Evolutionary conservation across 2,329 filamentous ascomycete species (phyloP).

Genomic region (Aspergillus sp.): DNA sequence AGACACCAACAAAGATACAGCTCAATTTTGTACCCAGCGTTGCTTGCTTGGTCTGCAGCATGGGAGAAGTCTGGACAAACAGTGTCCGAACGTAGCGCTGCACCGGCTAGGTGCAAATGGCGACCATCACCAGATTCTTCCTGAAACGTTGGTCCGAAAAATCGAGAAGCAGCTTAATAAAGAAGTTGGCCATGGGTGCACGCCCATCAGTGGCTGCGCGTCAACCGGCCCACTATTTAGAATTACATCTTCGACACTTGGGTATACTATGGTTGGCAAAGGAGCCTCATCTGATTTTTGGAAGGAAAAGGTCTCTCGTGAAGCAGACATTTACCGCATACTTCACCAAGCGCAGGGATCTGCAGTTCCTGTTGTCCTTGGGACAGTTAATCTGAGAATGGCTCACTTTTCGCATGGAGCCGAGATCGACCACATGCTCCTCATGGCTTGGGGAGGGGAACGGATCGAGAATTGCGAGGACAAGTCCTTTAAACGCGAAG

Average conservation of each 20-base stretch:
- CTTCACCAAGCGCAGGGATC: conserved; percentile 27
- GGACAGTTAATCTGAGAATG: conserved; percentile 23
- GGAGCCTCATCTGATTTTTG: conserved; percentile 29
- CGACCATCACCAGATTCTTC: not conserved
- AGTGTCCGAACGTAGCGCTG: not conserved
- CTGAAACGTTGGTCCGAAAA: not conserved
- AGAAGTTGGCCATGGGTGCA: conserved; percentile 16
- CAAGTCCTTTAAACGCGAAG: not conserved
- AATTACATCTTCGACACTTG: conserved; percentile 28
- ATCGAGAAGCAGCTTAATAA: not conserved
- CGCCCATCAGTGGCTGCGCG: conserved; percentile 29
- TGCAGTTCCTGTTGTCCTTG: conserved; percentile 32
- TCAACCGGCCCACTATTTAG: conserved; percentile 33
- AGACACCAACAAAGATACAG: not conserved
- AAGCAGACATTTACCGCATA: conserved; percentile 28
- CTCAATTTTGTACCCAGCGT: not conserved
- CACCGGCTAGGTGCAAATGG: not conserved
- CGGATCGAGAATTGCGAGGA: not conserved
- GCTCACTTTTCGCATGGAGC: not conserved
- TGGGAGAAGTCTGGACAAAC: not conserved
- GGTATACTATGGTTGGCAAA: conserved; percentile 30
- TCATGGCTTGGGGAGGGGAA: not conserved
- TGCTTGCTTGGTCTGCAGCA: not conserved
- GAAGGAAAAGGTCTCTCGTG: conserved; percentile 21
- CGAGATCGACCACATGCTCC: not conserved